Conservation (phyloP, 2,329 filamentous ascomycete species). For the Exophiala phaeomuriformis region DNA sequence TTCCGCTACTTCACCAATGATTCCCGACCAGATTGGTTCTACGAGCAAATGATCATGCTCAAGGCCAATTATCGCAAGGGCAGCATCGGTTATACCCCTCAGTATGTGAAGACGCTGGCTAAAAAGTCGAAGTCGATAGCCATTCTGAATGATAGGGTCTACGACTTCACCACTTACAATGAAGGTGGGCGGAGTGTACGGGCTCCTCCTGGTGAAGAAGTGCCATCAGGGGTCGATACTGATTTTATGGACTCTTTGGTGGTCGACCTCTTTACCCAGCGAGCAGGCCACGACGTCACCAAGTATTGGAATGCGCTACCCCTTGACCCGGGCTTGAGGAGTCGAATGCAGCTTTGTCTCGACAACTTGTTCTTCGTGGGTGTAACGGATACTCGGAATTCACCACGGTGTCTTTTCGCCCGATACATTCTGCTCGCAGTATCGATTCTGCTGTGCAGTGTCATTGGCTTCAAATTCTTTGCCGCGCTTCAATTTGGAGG, state of each 20-base stretch:
- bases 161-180: constrained; percentile 81
- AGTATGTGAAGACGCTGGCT: constrained; percentile 67
- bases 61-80: constrained; percentile 78
- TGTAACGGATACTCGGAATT: constrained; percentile 84
- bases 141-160: constrained; percentile 71
- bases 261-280: constrained; percentile 66
- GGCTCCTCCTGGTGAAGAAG: constrained; percentile 47
- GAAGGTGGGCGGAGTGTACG: constrained; percentile 62
- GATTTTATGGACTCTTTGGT: constrained; percentile 78
- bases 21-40: constrained; percentile 83
- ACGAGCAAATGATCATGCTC: constrained; percentile 73
- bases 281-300: constrained; percentile 70
- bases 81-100: constrained; percentile 69
- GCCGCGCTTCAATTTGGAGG: constrained; percentile 88
- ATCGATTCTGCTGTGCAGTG: constrained; percentile 66
- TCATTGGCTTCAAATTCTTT: constrained; percentile 94
- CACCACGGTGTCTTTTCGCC: constrained; percentile 74
- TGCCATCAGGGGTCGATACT: constrained; percentile 47
- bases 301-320: constrained; percentile 70
- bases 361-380: constrained; percentile 94
- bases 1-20: constrained; percentile 81
- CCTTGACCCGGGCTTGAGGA: constrained; percentile 51
- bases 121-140: constrained; percentile 61
- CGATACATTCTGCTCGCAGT: constrained; percentile 84
- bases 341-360: constrained; percentile 71